phyloP scores from a whole-genome alignment of 2,329 filamentous ascomycete species.

The Alternaria sp. region DNA sequence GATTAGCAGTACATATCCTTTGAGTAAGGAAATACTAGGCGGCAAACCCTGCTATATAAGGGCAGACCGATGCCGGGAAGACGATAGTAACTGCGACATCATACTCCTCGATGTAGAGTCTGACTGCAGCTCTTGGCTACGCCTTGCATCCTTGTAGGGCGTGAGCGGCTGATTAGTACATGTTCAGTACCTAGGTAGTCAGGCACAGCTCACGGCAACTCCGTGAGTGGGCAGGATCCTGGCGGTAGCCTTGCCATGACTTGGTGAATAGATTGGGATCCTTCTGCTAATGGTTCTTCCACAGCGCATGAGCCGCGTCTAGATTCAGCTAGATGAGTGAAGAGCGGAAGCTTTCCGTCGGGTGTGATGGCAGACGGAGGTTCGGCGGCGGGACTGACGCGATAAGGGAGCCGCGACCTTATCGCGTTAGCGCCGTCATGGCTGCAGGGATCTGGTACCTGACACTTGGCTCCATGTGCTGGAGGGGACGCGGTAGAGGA shows the following conservation, averaged over 20 bases:
- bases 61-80: background rate
- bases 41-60: background rate
- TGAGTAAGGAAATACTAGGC: background rate
- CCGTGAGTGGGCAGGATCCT: background rate
- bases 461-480: slow-evolving; percentile 3
- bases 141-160: background rate
- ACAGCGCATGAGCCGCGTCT: background rate
- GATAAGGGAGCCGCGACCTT: slow-evolving; percentile 11
- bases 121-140: background rate
- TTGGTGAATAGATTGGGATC: background rate
- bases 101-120: background rate
- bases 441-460: slow-evolving; percentile 11
- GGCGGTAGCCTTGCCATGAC: background rate
- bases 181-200: background rate
- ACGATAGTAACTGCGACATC: background rate
- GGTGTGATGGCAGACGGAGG: background rate
- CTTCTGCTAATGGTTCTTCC: background rate
- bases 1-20: background rate
- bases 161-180: background rate
- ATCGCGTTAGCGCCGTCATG: background rate
- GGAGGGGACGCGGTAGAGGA: background rate
- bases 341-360: background rate
- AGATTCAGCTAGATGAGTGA: background rate
- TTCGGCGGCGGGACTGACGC: background rate
- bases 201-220: background rate